These are phyloP conservation scores for Periconia macrospinosa DNA, from an alignment of 2,329 filamentous ascomycete species.

Conservation along the genomic window DNA sequence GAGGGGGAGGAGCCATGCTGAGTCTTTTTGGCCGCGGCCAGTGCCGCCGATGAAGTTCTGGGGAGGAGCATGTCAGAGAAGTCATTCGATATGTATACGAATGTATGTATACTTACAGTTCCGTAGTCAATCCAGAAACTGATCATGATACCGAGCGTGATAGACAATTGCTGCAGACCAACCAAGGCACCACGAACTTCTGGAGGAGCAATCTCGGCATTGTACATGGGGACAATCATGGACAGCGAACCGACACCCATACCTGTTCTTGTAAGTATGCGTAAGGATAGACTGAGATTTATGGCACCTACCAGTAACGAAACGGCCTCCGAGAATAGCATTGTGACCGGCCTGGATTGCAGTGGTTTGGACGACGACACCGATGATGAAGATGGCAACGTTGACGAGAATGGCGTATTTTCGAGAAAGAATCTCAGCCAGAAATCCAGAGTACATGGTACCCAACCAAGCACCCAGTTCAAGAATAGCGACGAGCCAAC, in stretches of 20 bases:
- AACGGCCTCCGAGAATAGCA: slow-evolving; percentile 70
- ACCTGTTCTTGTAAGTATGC: slow-evolving; percentile 43
- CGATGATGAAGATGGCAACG: slow-evolving; percentile 67
- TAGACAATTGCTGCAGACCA: slow-evolving; percentile 64
- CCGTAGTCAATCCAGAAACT: slow-evolving; percentile 55
- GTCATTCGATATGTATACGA: slow-evolving; percentile 20
- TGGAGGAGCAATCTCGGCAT: slow-evolving; percentile 53
- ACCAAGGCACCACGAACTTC: slow-evolving; percentile 69
- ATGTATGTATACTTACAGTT: slow-evolving; percentile 39
- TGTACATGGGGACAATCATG: slow-evolving; percentile 64
- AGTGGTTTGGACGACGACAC: slow-evolving; percentile 69
- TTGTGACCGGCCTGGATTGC: slow-evolving; percentile 58
- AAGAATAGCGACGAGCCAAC: slow-evolving; percentile 63
- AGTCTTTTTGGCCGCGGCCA: slow-evolving; percentile 60
- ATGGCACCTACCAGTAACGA: slow-evolving; percentile 59
- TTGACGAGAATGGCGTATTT: slow-evolving; percentile 72
- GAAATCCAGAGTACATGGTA: slow-evolving; percentile 67
- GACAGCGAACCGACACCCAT: slow-evolving; percentile 70
- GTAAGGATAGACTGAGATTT: background rate
- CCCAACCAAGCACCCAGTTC: slow-evolving; percentile 80
- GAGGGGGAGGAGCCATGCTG: slow-evolving; percentile 74
- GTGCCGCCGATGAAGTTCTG: slow-evolving; percentile 58
- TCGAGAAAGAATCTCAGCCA: slow-evolving; percentile 70
- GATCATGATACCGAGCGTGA: slow-evolving; percentile 65
- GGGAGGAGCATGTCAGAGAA: slow-evolving; percentile 10